Conservation (phyloP, 495 filamentous ascomycete genomes). For the Aspergillus steynii region DNA sequence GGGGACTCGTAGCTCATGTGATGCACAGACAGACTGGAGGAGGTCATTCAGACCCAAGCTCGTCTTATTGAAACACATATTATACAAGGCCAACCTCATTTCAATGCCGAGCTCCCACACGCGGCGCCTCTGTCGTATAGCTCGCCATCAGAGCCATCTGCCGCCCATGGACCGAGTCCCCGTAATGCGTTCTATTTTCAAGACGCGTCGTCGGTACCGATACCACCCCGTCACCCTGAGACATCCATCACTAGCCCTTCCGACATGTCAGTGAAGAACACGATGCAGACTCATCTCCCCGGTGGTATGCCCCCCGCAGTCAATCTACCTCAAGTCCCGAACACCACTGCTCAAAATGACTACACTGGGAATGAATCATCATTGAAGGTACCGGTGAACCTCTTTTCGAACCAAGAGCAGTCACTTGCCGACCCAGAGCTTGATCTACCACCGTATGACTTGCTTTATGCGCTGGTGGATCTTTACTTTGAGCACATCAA, state of each 20-base stretch:
- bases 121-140: slow-evolving; percentile 37
- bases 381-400: slow-evolving; percentile 41
- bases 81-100: slow-evolving; percentile 30
- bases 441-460: slow-evolving; percentile 81
- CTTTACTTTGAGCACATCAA: slow-evolving; percentile 91
- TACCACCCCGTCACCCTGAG: slow-evolving; percentile 33
- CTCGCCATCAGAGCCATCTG: slow-evolving; percentile 46
- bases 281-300: slow-evolving; percentile 25
- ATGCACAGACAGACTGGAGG: slow-evolving; percentile 46
- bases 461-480: slow-evolving; percentile 78
- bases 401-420: slow-evolving; percentile 45
- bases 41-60: slow-evolving; percentile 47
- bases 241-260: slow-evolving; percentile 38
- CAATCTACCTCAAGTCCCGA: slow-evolving; percentile 25
- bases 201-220: slow-evolving; percentile 31
- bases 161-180: slow-evolving; percentile 38
- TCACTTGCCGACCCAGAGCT: slow-evolving; percentile 59
- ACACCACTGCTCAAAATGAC: slow-evolving; percentile 27
- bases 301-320: slow-evolving; percentile 23
- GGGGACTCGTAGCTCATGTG: slow-evolving; percentile 2
- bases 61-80: slow-evolving; percentile 53
- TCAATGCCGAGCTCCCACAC: slow-evolving; percentile 28
- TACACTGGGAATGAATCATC: slow-evolving; percentile 49
- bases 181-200: slow-evolving; percentile 37
- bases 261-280: slow-evolving; percentile 35